Evolutionary conservation across 495 filamentous ascomycete genomes (phyloP), one percentile per base, ranked within the genome.

Genomic region (Talaromyces stipitatus): DNA sequence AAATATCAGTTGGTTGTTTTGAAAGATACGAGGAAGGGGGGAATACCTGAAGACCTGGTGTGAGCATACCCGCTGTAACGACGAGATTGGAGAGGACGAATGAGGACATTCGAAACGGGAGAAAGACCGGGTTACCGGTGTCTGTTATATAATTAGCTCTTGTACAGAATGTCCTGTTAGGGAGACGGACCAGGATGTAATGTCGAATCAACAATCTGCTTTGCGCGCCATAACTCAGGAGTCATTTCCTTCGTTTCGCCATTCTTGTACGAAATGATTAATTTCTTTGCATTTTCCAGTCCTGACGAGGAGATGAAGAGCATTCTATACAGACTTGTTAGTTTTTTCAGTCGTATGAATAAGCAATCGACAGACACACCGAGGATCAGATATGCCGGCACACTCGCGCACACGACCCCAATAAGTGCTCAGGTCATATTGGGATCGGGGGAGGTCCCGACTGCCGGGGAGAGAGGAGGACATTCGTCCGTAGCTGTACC

Each of bases 31-130:
- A 7, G 20, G 11, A 1, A 18, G 14, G 28, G 46, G 14, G 62
- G 55, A 75, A 20, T 75, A 88, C 86, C 60, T 79, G 70, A 24
- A 94, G 79, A 6, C 88, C 86, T 0, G 94, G 94, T 22, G 91
- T 94, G 53, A 98, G 84, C 95, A 97, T 98, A 64, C 95, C 94
- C 3, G 85, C 95, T n/a, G 94, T 98, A 53, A 97, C 92, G 46
- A 97, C 79, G 64, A 98, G 75, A 68, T 97, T 97, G 55, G 91
- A 91, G 46, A 97, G 75, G 54, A 95, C 90, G 69, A 95, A 97
- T 77, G 84, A 89, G 45, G 90, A 96, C 95, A 98, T 97, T 63
- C 94, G 85, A 69, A 97, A 97, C 18, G 95, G 94, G 5, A 97
- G 82, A 64, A 97, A 83, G 54, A 97, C 95, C 1, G 92, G 87